Conservation (phyloP, 2,329 filamentous ascomycete genomes). For the Colletotrichum tamarilloi region DNA sequence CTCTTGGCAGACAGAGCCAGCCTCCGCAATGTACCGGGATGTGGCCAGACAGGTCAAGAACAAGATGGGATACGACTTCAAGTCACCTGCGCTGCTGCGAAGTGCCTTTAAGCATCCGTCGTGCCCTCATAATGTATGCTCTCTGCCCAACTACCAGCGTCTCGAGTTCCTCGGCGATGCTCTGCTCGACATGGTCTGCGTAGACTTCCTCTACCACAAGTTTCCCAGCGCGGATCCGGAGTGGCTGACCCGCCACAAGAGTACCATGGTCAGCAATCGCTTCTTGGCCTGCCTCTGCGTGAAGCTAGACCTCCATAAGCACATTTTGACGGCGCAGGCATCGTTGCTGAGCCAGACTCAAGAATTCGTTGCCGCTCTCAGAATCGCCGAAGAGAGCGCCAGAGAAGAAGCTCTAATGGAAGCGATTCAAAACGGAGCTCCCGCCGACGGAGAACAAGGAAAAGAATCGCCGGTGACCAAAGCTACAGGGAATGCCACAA, state of each 20-base stretch:
- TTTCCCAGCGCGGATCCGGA: constrained; percentile 88
- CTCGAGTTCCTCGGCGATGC: constrained; percentile 94
- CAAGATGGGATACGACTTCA: constrained; percentile 73
- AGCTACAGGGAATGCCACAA: constrained; percentile 43
- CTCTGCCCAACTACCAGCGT: constrained; percentile 89
- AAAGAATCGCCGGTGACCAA: not conserved
- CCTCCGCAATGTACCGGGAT: constrained; percentile 75
- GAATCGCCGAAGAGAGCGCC: constrained; percentile 55
- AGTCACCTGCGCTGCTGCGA: constrained; percentile 78
- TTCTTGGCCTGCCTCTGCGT: constrained; percentile 89
- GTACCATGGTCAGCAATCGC: constrained; percentile 98
- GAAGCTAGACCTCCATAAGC: constrained; percentile 79
- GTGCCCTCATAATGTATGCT: constrained; percentile 75
- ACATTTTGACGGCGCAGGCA: constrained; percentile 69
- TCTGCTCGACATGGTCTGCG: constrained; percentile 85
- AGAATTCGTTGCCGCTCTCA: constrained; percentile 69
- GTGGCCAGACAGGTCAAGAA: constrained; percentile 73
- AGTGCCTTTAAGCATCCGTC: constrained; percentile 93
- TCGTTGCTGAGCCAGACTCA: constrained; percentile 57
- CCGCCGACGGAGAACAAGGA: not conserved
- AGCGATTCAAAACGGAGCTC: not conserved
- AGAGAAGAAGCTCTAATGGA: not conserved
- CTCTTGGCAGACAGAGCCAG: constrained; percentile 71
- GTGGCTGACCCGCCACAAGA: constrained; percentile 98
- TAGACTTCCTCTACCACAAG: constrained; percentile 82